Conservation (phyloP, 805 yeast genomes). For the Sugiyamaella smithiae region DNA sequence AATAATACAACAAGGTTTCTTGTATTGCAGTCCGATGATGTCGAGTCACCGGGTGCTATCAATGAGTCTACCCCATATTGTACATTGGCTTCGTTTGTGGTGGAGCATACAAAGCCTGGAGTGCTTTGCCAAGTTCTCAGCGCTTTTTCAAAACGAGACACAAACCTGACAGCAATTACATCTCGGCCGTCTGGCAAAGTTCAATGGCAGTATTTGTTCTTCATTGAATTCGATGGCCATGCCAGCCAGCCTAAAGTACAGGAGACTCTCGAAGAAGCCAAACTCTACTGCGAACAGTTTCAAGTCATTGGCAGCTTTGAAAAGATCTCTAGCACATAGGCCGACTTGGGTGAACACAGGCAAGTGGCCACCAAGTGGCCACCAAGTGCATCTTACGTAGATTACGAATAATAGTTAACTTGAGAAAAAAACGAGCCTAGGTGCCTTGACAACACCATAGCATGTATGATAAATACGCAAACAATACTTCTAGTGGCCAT, state of each 20-base stretch:
- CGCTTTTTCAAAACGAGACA: slow-evolving; percentile 50
- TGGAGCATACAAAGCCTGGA: slow-evolving; percentile 61
- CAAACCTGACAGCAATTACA: slow-evolving; percentile 68
- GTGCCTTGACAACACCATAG: too few species aligned
- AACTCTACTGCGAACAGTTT: slow-evolving; percentile 45
- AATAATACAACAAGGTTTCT: slow-evolving; percentile 87
- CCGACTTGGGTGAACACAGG: too few species aligned
- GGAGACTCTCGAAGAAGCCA: slow-evolving; percentile 43
- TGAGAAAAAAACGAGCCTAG: too few species aligned
- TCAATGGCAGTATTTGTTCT: slow-evolving; percentile 82
- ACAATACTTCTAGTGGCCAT: slow-evolving; percentile 55
- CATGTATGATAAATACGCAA: slow-evolving; percentile 6
- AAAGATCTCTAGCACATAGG: too few species aligned
- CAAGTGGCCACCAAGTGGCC: too few species aligned
- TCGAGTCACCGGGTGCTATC: neutral
- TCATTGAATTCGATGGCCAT: slow-evolving; percentile 61
- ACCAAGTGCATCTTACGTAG: neutral
- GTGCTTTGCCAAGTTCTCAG: slow-evolving; percentile 64
- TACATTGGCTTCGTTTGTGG: slow-evolving; percentile 62
- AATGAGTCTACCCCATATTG: slow-evolving; percentile 34
- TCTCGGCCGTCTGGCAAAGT: slow-evolving; percentile 69
- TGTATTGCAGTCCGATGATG: slow-evolving; percentile 38
- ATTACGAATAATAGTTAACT: neutral
- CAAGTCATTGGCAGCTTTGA: slow-evolving; percentile 41
- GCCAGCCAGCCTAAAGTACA: slow-evolving; percentile 12